Conservation (phyloP, 2,329 filamentous ascomycete genomes). For the Pseudocercospora crystallina region DNA sequence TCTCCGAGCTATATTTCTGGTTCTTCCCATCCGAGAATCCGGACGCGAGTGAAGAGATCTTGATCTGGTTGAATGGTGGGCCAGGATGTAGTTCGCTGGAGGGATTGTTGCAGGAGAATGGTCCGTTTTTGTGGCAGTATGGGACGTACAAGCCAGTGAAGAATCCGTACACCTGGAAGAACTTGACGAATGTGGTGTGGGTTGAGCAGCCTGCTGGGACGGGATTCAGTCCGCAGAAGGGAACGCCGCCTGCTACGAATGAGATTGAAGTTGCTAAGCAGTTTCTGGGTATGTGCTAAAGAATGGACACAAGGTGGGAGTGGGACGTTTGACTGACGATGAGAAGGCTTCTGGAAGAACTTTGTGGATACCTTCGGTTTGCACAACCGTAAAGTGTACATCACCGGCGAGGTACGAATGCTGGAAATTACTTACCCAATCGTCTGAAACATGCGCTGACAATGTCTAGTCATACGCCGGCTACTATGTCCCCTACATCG, state of each 20-base stretch:
- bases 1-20: conserved; percentile 49
- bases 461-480: conserved; percentile 23
- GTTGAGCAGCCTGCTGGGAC: conserved; percentile 47
- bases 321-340: conserved; percentile 29
- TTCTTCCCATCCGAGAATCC: conserved; percentile 46
- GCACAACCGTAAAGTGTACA: conserved; percentile 58
- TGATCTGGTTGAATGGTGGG: conserved; percentile 42
- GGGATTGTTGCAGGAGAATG: conserved; percentile 51
- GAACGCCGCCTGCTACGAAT: conserved; percentile 38
- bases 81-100: conserved; percentile 49
- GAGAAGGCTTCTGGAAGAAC: conserved; percentile 50
- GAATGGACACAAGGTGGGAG: conserved; percentile 35
- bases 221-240: conserved; percentile 36
- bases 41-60: conserved; percentile 45
- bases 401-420: conserved; percentile 60
- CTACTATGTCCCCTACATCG: conserved; percentile 64
- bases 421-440: conserved; percentile 18
- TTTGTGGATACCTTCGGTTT: conserved; percentile 50
- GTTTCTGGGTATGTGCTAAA: conserved; percentile 34
- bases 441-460: no score
- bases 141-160: conserved; percentile 43
- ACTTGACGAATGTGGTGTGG: conserved; percentile 49
- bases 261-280: conserved; percentile 42
- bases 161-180: conserved; percentile 53
- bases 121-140: conserved; percentile 49